A percentile compares a stretch with the other conserved stretches of the same genome.
Evolutionary conservation across 345 rosid genomes (phyloP).

Genomic region (Limnanthes douglasii): DNA sequence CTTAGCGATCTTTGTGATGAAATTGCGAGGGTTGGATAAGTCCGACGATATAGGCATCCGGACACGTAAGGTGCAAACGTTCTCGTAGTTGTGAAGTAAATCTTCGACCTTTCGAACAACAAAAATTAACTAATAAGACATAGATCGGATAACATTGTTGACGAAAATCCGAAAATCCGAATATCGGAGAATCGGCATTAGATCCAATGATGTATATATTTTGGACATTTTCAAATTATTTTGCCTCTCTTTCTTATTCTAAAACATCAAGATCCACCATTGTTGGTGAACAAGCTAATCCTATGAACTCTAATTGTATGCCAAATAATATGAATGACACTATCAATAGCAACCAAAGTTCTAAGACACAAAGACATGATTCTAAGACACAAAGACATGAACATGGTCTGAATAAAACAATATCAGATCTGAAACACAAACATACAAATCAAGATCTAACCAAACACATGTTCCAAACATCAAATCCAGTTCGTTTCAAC

Average conservation of each 20-base stretch:
- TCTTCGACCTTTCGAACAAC: conserved; percentile 46
- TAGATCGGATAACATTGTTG: too few relatives aligned
- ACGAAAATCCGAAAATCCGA: not conserved
- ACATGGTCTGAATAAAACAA: too few relatives aligned
- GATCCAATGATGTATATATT: not conserved
- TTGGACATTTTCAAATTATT: not conserved
- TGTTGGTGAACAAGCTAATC: too few relatives aligned
- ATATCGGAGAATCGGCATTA: too few relatives aligned
- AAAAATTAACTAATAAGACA: conserved; percentile 1
- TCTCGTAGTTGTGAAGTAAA: conserved; percentile 65
- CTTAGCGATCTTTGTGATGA: conserved; percentile 69
- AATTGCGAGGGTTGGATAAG: conserved; percentile 69
- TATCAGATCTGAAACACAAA: not conserved
- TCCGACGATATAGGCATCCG: conserved; percentile 90
- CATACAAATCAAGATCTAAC: too few relatives aligned
- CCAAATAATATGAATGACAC: too few relatives aligned
- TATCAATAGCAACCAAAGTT: too few relatives aligned
- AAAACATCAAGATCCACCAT: not conserved
- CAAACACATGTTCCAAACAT: not conserved
- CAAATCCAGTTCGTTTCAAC: not conserved
- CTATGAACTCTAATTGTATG: too few relatives aligned
- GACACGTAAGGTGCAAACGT: conserved; percentile 80
- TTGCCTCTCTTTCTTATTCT: not conserved
- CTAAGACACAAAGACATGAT: too few relatives aligned
- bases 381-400: too few relatives aligned